Conservation (phyloP, 2,329 filamentous ascomycete species). For the Hymenoscyphus fraxineus region DNA sequence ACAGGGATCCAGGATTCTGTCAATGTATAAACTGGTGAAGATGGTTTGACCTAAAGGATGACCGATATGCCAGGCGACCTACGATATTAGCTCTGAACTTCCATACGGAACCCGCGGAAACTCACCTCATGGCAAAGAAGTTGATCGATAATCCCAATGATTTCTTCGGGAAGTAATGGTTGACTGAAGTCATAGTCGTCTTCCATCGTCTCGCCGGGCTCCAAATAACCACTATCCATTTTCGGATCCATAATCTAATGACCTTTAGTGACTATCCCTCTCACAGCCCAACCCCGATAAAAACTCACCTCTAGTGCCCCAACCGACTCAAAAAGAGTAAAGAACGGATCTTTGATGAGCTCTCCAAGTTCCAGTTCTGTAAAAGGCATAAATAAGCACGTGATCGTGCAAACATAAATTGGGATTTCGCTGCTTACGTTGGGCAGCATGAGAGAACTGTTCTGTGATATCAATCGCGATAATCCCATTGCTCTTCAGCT, state of each 20-base stretch:
- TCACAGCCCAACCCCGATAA: not conserved
- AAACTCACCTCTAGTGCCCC: constrained; percentile 70
- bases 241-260: constrained; percentile 94
- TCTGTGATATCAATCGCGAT: constrained; percentile 56
- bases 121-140: constrained; percentile 79
- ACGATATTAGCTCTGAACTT: constrained; percentile 15
- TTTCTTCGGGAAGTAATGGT: constrained; percentile 68
- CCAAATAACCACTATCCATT: constrained; percentile 91
- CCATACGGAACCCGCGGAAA: not conserved
- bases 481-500: constrained; percentile 43
- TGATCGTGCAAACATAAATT: constrained; percentile 15
- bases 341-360: constrained; percentile 88
- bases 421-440: constrained; percentile 40
- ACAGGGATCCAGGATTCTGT: constrained; percentile 71
- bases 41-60: constrained; percentile 92
- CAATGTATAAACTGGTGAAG: constrained; percentile 88
- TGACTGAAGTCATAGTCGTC: constrained; percentile 73
- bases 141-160: constrained; percentile 92
- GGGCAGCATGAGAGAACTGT: constrained; percentile 50
- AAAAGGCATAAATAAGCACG: constrained; percentile 23
- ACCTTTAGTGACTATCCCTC: not conserved
- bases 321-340: constrained; percentile 92
- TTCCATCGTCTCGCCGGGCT: constrained; percentile 75
- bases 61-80: constrained; percentile 97
- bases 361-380: constrained; percentile 74